Base-by-base conservation (phyloP, 495 filamentous ascomycete species). In the Xylaria sp. region DNA sequence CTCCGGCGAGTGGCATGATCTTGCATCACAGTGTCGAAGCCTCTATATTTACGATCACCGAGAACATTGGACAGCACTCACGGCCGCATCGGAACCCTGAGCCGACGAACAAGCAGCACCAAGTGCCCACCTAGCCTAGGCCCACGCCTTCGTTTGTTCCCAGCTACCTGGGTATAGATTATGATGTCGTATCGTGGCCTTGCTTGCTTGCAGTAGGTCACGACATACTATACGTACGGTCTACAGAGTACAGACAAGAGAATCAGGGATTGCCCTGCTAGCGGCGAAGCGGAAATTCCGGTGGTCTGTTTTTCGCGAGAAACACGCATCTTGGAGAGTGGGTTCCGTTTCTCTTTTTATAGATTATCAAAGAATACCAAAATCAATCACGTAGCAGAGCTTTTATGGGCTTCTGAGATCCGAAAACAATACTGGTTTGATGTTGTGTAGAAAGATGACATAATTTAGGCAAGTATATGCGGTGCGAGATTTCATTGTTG, bases 141-240 rank as follows among this genome's bases (percentile, higher is more conserved):
- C n/a, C 59, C 6, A 43, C 37, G 37, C 37, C 21, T 43, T 29
- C 59, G n/a, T 17, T 43, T 21, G 9, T 59, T 59, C n/a, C 57
- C 57, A 40, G 33, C 57, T 59, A 59, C 33, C 57, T 59, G 31
- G 31, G 9, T n/a, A 2, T 59, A 59, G 57, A 59, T 59, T 59
- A 5, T 59, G 31, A 8, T 21, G 57, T 59, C 57, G 57, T 37
- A 59, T 59, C 19, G 33, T 35, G 21, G 19, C 31, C 0, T 37
- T 59, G 8, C 33, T 40, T 59, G 57, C 33, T 59, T 40, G 57
- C 57, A 21, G 57, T 35, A 58, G 29, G 15, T 29, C 0, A 53
- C n/a, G n/a, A n/a, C n/a, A n/a, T n/a, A n/a, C n/a, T n/a, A n/a
- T n/a, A n/a, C n/a, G 1, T 53, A 21, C 50, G 44, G 46, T 24